These are phyloP conservation scores for Trichophyton benhamiae DNA, from an alignment of 2,329 filamentous ascomycete genomes.

Conservation along the genomic window DNA sequence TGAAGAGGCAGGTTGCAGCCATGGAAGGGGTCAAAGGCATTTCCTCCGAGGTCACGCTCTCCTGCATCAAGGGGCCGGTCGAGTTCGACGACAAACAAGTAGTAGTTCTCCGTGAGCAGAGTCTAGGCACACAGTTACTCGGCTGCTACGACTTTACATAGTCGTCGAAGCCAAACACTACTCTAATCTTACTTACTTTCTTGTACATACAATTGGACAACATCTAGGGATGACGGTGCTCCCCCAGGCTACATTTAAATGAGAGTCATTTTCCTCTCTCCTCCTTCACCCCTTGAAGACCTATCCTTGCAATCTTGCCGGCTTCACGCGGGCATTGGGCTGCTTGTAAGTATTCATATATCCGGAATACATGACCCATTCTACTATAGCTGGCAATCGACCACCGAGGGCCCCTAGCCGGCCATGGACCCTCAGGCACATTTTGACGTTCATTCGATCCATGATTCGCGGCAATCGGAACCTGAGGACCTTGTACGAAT, in stretches of 20 bases:
- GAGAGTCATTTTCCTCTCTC: background rate
- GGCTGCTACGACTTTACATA: constrained; percentile 81
- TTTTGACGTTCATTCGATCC: background rate
- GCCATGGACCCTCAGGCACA: background rate
- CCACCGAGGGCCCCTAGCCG: background rate
- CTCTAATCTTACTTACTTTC: background rate
- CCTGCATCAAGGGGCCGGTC: constrained; percentile 51
- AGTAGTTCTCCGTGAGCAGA: constrained; percentile 63
- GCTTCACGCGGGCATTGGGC: background rate
- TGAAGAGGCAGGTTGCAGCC: background rate
- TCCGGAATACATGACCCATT: background rate
- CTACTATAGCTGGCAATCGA: background rate
- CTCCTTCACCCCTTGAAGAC: background rate
- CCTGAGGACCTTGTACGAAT: constrained; percentile 1
- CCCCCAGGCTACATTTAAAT: background rate
- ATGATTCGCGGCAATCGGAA: background rate
- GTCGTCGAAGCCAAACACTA: constrained; percentile 1
- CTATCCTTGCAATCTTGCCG: background rate
- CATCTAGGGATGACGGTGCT: background rate
- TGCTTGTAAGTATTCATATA: background rate
- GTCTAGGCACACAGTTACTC: constrained; percentile 56
- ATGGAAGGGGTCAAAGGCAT: background rate
- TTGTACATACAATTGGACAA: background rate
- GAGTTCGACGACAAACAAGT: constrained; percentile 88
- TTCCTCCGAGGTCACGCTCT: constrained; percentile 18